A percentile compares a stretch with the other conserved stretches of the same genome.
Evolutionary conservation across 164 flowering plant species (phyloP).

Genomic region (Malania oleifera): DNA sequence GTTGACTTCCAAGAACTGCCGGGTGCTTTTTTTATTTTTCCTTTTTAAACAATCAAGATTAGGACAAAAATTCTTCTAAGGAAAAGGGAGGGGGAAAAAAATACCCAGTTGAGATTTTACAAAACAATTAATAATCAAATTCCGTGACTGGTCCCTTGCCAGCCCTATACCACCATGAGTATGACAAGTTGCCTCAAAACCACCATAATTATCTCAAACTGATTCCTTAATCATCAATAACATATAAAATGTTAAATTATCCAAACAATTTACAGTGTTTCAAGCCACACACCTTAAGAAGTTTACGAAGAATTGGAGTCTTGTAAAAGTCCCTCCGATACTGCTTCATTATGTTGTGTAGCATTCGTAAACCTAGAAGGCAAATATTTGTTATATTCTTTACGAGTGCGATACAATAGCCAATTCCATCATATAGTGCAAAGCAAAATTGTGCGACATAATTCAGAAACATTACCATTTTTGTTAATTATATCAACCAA

Average conservation of each 20-base stretch:
- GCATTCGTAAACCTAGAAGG: slow-evolving; percentile 75
- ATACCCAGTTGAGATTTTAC: too few species aligned
- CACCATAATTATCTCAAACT: neutral
- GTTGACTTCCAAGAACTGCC: too few species aligned
- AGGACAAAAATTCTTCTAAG: too few species aligned
- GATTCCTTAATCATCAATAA: neutral
- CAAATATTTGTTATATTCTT: neutral
- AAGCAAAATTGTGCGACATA: slow-evolving; percentile 1
- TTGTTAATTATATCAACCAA: slow-evolving; percentile 79
- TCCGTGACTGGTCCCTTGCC: too few species aligned
- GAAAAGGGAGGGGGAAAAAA: too few species aligned
- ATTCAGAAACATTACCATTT: slow-evolving; percentile 54
- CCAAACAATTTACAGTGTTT: neutral
- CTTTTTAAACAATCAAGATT: too few species aligned
- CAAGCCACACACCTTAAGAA: slow-evolving; percentile 62
- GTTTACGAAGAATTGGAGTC: slow-evolving; percentile 90
- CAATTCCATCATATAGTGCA: neutral
- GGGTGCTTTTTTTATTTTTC: too few species aligned
- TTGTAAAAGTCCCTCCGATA: slow-evolving; percentile 64
- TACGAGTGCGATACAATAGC: neutral
- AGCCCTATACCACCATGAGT: too few species aligned
- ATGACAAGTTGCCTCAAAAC: neutral
- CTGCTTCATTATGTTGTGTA: slow-evolving; percentile 89
- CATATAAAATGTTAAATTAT: neutral
- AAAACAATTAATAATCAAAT: too few species aligned